phyloP scores from a whole-genome alignment of 768 basidiomycete species.

The Tylopilus vinaceipallidus region DNA sequence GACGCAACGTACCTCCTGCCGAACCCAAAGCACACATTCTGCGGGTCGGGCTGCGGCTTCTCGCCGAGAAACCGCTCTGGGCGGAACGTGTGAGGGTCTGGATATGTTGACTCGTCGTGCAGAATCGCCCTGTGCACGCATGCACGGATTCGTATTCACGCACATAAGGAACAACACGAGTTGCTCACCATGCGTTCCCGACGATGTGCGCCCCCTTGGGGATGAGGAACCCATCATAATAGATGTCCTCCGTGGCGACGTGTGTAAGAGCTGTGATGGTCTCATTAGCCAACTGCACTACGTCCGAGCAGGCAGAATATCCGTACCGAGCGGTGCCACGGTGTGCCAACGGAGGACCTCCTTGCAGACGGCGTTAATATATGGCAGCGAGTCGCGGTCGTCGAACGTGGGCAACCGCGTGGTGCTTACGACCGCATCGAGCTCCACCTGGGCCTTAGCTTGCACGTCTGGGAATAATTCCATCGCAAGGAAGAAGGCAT shows the following conservation, averaged over 20 bases:
- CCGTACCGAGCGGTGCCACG: conserved; percentile 13
- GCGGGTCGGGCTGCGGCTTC: conserved; percentile 18
- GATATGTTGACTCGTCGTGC: conserved; percentile 43
- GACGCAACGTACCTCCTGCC: conserved; percentile 26
- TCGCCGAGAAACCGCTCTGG: conserved; percentile 36
- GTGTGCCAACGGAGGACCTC: conserved; percentile 28
- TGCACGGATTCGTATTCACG: conserved; percentile 1
- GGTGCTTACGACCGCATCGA: conserved; percentile 23
- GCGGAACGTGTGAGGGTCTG: conserved; percentile 31
- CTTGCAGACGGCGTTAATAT: conserved; percentile 24
- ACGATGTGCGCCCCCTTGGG: conserved; percentile 25
- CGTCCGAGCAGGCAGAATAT: no score
- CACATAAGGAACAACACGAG: background rate
- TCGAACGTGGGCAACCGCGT: conserved; percentile 19
- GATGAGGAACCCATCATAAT: conserved; percentile 13
- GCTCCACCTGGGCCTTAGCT: conserved; percentile 23
- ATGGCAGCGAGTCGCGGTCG: conserved; percentile 25
- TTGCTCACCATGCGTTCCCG: conserved; percentile 28
- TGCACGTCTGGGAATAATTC: conserved; percentile 23
- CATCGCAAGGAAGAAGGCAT: conserved; percentile 28
- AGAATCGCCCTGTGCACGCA: conserved; percentile 46
- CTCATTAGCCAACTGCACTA: no score
- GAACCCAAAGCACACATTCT: conserved; percentile 23
- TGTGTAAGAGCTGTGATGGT: no score
- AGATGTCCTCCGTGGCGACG: conserved; percentile 20